phyloP scores from a whole-genome alignment of 768 basidiomycete species.

The Trametes cingulata region DNA sequence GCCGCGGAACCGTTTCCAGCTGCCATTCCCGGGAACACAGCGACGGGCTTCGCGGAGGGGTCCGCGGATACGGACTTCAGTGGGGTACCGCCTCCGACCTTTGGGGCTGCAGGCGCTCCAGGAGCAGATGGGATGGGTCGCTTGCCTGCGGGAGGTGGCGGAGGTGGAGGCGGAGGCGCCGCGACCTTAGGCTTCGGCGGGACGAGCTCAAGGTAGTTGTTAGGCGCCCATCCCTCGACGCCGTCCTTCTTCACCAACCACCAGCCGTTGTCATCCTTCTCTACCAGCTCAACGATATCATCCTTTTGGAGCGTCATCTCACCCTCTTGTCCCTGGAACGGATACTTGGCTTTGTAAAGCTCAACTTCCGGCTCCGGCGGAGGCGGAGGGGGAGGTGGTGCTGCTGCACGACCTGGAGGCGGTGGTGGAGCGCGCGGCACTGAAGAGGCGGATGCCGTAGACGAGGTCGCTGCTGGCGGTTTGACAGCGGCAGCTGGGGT shows the following conservation, averaged over 20 bases:
- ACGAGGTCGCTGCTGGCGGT: slow-evolving; percentile 36
- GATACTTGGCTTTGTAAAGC: slow-evolving; percentile 84
- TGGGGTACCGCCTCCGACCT: slow-evolving; percentile 18
- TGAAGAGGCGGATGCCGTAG: slow-evolving; percentile 39
- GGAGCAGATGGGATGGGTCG: slow-evolving; percentile 35
- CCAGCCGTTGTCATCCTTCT: slow-evolving; percentile 97
- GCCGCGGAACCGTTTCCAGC: slow-evolving; percentile 66
- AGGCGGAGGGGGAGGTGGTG: slow-evolving; percentile 50
- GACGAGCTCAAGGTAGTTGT: slow-evolving; percentile 86
- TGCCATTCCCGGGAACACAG: slow-evolving; percentile 79
- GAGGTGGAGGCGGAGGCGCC: slow-evolving; percentile 71
- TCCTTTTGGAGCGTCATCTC: slow-evolving; percentile 91
- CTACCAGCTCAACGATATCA: slow-evolving; percentile 86
- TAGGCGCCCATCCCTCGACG: slow-evolving; percentile 92
- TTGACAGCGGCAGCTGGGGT: slow-evolving; percentile 38
- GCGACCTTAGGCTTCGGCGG: slow-evolving; percentile 65
- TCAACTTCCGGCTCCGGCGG: slow-evolving; percentile 64
- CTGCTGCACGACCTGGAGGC: slow-evolving; percentile 37
- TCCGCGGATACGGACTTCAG: slow-evolving; percentile 53
- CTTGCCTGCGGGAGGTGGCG: slow-evolving; percentile 47
- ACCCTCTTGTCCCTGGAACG: slow-evolving; percentile 91
- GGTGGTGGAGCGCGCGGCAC: slow-evolving; percentile 46
- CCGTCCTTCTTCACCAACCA: slow-evolving; percentile 90
- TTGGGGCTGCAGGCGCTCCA: slow-evolving; percentile 34
- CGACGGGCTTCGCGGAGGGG: slow-evolving; percentile 70